Evolutionary conservation across 176 grass and related monocot genomes (phyloP), one percentile per base, ranked within the genome.

Genomic region (Urochloa ruziziensis): DNA sequence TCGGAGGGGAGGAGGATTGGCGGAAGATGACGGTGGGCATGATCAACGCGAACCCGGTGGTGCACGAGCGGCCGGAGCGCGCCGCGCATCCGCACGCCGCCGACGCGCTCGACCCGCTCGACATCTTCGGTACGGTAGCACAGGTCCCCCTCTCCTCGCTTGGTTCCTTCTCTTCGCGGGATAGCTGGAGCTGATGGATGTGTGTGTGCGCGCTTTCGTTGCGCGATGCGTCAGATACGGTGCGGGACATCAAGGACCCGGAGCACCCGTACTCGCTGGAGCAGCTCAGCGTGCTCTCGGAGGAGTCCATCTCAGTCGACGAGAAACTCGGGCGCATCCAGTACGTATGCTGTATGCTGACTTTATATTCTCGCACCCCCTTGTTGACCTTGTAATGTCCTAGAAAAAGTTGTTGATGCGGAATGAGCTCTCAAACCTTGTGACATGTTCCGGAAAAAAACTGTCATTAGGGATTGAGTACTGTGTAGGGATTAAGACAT

Each of bases 201-300:
- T 30, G 6, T 53, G 62, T 17, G 42, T 30, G 6, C 34, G 62
- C 11, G 71, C 30, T 29, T 28, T 68, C 27, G 5, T 25, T 34
- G 28, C 57, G 14, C 30, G 53, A n/a, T 75, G 27, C 37, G 4
- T 33, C 84, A 99, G 87, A 99, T 83, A 90, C 89, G 36, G 93
- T 99, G 93, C 80, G 96, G 73, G 93, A 99, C 85, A 99, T 99
- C 88, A 99, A 92, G 93, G 96, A 99, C 87, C 96, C 96, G 65
- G 96, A 99, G 89, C 96, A 99, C 75, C 96, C 96, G 15, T 99
- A 99, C 85, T 99, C 96, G 35, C 80, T 99, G 89, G 96, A 99
- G 87, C 96, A 99, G 91, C 96, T 99, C 79, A 99, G 96, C 87
- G 96, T 99, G 82, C 89, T 99, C 47, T 96, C 96, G 1, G 43